Percentiles rank a stretch among this genome's conserved stretches.
phyloP scores from a whole-genome alignment of 176 grass and related monocot genomes.

The Cenchrus fungigraminus region DNA sequence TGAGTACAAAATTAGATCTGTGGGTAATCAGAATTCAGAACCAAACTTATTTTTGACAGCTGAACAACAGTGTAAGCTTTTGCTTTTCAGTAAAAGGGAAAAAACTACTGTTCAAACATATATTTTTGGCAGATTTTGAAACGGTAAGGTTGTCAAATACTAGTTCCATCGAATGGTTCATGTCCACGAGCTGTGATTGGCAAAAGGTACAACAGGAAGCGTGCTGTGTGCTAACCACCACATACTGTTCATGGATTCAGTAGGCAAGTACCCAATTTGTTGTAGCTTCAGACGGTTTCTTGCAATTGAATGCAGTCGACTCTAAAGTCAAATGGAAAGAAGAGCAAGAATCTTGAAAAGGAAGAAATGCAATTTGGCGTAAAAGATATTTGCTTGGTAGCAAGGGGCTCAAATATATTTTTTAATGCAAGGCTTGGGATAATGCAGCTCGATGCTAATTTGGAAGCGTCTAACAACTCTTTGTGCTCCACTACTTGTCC shows the following conservation, averaged over 20 bases:
- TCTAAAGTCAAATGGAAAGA: slow-evolving; percentile 51
- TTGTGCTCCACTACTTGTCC: slow-evolving; percentile 29
- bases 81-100: too few relatives aligned
- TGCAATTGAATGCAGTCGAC: slow-evolving; percentile 52
- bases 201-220: slow-evolving; percentile 22
- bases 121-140: not conserved
- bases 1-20: not conserved
- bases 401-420: slow-evolving; percentile 11
- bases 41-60: not conserved
- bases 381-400: slow-evolving; percentile 32
- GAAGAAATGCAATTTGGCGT: slow-evolving; percentile 32
- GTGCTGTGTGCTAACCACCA: slow-evolving; percentile 24
- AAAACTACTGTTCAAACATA: not conserved
- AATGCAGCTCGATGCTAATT: slow-evolving; percentile 12
- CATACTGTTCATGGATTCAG: slow-evolving; percentile 18
- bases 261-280: slow-evolving; percentile 30
- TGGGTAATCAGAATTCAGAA: too few relatives aligned
- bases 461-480: slow-evolving; percentile 36
- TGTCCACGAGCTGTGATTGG: not conserved
- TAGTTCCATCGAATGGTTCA: slow-evolving; percentile 30
- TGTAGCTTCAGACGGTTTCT: slow-evolving; percentile 50
- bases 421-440: slow-evolving; percentile 17
- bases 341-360: slow-evolving; percentile 43
- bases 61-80: not conserved
- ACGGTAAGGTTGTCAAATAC: not conserved